Conservation (phyloP, 331 rosid species). For the Rhamnella rubrinervis region DNA sequence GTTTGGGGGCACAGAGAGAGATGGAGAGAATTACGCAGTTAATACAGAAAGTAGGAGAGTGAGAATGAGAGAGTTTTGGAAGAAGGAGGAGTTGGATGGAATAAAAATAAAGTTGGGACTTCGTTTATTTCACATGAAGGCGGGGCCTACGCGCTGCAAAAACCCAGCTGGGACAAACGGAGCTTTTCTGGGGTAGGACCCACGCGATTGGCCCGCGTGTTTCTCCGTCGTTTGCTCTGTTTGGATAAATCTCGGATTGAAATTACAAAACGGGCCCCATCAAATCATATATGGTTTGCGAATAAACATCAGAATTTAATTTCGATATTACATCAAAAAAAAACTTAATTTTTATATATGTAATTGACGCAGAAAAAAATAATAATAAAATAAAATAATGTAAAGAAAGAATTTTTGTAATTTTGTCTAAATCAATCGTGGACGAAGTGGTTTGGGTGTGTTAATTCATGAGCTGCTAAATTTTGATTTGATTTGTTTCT, state of each 20-base stretch:
- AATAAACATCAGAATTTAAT: no score
- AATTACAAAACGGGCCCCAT: no score
- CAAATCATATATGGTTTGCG: no score
- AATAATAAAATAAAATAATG: no score
- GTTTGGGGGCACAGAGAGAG: background rate
- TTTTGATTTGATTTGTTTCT: conserved; percentile 12
- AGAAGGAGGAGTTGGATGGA: background rate
- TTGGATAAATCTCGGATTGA: no score
- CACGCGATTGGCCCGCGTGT: conserved; percentile 40
- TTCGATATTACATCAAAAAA: no score
- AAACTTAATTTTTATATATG: no score
- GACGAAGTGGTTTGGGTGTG: background rate
- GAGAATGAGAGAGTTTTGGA: background rate
- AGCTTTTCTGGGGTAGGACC: conserved; percentile 10
- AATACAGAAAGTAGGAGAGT: background rate
- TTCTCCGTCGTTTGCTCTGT: conserved; percentile 24
- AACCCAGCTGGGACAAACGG: background rate
- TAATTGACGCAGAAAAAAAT: no score
- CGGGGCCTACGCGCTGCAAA: background rate
- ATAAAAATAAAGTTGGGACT: background rate
- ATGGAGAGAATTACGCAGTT: background rate
- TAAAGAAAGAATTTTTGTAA: no score
- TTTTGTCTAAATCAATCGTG: no score
- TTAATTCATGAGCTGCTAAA: background rate
- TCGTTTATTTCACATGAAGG: background rate